Conservation (phyloP, 305 asterid genomes). For the Rubia tinctorum region DNA sequence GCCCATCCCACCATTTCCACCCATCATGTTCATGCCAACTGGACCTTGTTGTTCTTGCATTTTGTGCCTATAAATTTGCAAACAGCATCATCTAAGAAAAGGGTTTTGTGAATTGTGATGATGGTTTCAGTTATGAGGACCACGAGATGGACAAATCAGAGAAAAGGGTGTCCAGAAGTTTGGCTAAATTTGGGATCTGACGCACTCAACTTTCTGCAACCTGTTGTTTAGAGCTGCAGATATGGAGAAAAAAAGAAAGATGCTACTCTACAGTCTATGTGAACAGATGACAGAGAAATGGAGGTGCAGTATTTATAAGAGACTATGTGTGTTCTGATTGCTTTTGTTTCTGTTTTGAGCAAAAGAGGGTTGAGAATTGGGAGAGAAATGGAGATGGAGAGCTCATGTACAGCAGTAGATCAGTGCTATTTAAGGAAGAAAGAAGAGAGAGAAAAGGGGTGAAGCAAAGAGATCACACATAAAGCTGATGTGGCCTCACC, state of each 20-base stretch:
- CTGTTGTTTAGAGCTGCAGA: constrained; percentile 40
- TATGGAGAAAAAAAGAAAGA: constrained; percentile 27
- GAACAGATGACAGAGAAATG: constrained; percentile 13
- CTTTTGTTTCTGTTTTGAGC: constrained; percentile 21
- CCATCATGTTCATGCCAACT: constrained; percentile 46
- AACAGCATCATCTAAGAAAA: constrained; percentile 17
- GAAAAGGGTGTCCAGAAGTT: constrained; percentile 3
- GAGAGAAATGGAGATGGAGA: constrained; percentile 24
- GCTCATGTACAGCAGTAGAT: constrained; percentile 26
- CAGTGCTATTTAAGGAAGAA: constrained; percentile 34
- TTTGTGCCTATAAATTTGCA: neutral
- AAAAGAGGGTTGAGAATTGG: constrained; percentile 7
- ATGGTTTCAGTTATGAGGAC: neutral
- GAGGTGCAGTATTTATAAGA: neutral
- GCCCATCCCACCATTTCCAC: constrained; percentile 22
- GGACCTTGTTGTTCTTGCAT: constrained; percentile 44
- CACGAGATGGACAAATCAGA: constrained; percentile 12
- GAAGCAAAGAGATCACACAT: constrained; percentile 29
- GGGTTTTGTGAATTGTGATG: constrained; percentile 21
- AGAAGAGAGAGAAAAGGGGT: constrained; percentile 17
- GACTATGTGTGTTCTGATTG: constrained; percentile 18
- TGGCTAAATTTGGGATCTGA: constrained; percentile 52
- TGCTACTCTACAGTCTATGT: constrained; percentile 13
- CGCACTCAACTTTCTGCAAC: constrained; percentile 57
- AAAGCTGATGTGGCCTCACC: constrained; percentile 34